Percentiles rank a stretch among this genome's conserved stretches.
Evolutionary conservation across 1,284 basidiomycete species (phyloP).

Genomic region (Uromyces viciae-fabae): DNA sequence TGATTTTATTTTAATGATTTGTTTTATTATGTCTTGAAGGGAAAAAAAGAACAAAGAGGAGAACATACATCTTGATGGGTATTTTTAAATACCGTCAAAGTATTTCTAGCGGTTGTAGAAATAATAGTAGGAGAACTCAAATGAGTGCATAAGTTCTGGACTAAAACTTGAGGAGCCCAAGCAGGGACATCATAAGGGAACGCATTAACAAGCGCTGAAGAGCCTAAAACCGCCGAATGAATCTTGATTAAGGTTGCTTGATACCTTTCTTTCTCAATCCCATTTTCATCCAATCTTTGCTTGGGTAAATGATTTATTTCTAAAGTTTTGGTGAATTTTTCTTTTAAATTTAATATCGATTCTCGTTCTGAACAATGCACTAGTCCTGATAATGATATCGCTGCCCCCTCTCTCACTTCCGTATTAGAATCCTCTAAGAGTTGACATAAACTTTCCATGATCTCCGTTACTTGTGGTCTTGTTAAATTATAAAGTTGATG

Average conservation of each 20-base stretch:
- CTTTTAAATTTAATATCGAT: slow-evolving; percentile 79
- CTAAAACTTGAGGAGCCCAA: slow-evolving; percentile 60
- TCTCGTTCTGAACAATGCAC: slow-evolving; percentile 87
- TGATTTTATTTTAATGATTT: too few relatives aligned
- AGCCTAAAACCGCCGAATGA: slow-evolving; percentile 84
- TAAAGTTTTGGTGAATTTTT: slow-evolving; percentile 71
- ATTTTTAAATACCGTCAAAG: slow-evolving; percentile 36
- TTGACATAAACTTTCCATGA: slow-evolving; percentile 62
- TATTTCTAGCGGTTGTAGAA: slow-evolving; percentile 32
- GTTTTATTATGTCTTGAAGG: too few relatives aligned
- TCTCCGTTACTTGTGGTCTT: slow-evolving; percentile 47
- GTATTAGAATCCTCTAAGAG: slow-evolving; percentile 86
- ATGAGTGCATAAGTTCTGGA: slow-evolving; percentile 32
- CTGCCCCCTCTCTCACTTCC: slow-evolving; percentile 91
- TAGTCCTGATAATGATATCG: slow-evolving; percentile 79
- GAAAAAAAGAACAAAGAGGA: not conserved
- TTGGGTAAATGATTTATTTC: slow-evolving; percentile 65
- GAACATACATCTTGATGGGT: slow-evolving; percentile 39
- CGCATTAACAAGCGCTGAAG: slow-evolving; percentile 72
- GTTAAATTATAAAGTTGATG: slow-evolving; percentile 63
- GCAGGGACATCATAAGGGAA: slow-evolving; percentile 79
- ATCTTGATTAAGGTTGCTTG: slow-evolving; percentile 69
- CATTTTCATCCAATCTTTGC: slow-evolving; percentile 61
- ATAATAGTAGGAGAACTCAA: slow-evolving; percentile 39
- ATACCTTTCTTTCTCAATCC: slow-evolving; percentile 63